Base-by-base conservation (phyloP, 148 eudicot genomes). In the Talinum fruticosum region DNA sequence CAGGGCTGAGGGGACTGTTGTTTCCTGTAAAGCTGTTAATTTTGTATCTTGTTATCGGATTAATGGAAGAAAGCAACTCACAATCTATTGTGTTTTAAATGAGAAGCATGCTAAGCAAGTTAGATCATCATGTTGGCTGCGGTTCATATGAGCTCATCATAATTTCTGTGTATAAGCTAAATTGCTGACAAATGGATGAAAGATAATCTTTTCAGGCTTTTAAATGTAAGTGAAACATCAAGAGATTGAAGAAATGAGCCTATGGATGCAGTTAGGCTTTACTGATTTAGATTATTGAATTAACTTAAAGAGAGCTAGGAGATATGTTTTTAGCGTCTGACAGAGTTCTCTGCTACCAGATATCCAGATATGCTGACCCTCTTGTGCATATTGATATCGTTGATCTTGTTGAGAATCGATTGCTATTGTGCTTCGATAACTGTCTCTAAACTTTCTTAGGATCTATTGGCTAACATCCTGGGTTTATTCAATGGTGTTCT, bases 401-500 rank as follows among this genome's bases (percentile, higher is more conserved):
- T 28, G 64, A 62, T 33, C 66, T 62, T 62, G 34, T 14, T 62
- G 66, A 28, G 66, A 24, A 62, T 62, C 32, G 10, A 10, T 28
- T 28, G 19, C 66, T 19, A 28, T 8, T 71, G 18, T 33, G 18
- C 73, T 69, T 41, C 10, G 51, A 34, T 33, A n/a, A n/a, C 8
- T 37, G 8, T 7, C 2, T 19, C 28, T 12, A n/a, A 36, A 26
- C 57, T 28, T 62, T 62, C 66, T 62, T 28, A 18, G 36, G 26
- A 49, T n/a, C 28, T 33, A 6, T 79, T 57, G 32, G 54, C 66
- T 73, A 67, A 61, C 36, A 33, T 4, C 32, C 14, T 24, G 59
- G 29, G 24, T 53, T 64, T 66, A 7, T 78, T 81, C n/a, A 28
- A 66, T 74, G 65, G 12, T 71, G 23, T 78, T 66, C 68, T 81